Conservation (phyloP, 2,329 filamentous ascomycete genomes). For the Aspergillus niger region DNA sequence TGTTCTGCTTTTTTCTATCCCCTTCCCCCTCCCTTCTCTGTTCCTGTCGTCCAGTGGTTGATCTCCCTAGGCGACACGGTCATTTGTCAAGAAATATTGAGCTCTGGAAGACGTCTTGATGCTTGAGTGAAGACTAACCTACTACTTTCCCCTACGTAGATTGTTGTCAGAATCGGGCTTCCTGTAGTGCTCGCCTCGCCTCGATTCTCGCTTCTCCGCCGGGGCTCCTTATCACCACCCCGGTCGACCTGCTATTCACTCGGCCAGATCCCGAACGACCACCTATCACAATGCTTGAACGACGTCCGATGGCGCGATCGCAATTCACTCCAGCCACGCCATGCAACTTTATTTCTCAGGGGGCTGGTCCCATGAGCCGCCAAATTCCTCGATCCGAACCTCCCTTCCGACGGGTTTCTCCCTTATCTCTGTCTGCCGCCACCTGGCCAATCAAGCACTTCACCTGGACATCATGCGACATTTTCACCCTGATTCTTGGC, state of each 20-base stretch:
- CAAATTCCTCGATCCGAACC: not conserved
- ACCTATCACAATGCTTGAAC: constrained; percentile 4
- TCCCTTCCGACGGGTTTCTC: not conserved
- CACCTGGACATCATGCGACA: not conserved
- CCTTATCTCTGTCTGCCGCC: not conserved
- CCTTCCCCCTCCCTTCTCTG: constrained; percentile 8
- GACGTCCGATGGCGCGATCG: constrained; percentile 1
- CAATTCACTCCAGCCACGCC: not conserved
- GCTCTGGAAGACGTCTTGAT: constrained; percentile 16
- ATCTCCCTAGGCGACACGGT: constrained; percentile 35
- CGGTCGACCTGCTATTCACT: constrained; percentile 16
- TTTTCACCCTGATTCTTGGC: not conserved
- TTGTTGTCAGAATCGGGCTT: constrained; percentile 53
- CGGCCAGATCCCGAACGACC: not conserved
- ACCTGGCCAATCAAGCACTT: not conserved
- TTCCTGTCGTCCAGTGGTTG: constrained; percentile 12
- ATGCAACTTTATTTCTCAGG: constrained; percentile 3
- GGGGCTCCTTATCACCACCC: constrained; percentile 12
- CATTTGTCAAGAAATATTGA: constrained; percentile 20
- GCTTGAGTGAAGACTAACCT: constrained; percentile 37
- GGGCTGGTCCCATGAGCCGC: not conserved
- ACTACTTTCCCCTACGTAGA: constrained; percentile 40
- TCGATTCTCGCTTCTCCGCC: constrained; percentile 5
- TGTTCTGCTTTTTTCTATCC: constrained; percentile 16
- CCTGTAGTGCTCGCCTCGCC: constrained; percentile 37